Base-by-base conservation (phyloP, 1,139 yeast species). In the Kodamaea sp. region DNA sequence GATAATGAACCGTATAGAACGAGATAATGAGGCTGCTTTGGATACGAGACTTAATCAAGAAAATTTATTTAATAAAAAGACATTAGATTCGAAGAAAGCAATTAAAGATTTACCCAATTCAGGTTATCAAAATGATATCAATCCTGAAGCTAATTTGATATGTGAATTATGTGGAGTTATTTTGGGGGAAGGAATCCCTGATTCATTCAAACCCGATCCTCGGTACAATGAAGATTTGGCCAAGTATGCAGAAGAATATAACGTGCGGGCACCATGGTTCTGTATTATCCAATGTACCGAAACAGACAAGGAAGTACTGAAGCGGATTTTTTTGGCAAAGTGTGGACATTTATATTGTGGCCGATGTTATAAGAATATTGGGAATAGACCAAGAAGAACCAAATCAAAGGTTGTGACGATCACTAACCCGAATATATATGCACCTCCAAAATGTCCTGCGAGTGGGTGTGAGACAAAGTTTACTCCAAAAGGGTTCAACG, bases 281-380 rank as follows among this genome's bases (percentile, higher is more conserved):
- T 76, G 82, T 37, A 52, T 66, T 10, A 55, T 61, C 23, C 65
- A 67, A 27, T 63, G 81, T 9, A 72, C 83, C 0, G 71, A 67
- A 7, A 68, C 67, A 1, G 95, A 86, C 52, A 56, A 65, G 27
- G 82, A 76, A 38, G 63, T 86, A 27, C 81, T 92, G 1, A 79
- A 73, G 52, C 70, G 92, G 44, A 76, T 84, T 5, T 88, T 83
- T 55, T 73, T 76, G 24, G 75, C 90, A 0, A 66, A 64, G 44
- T 89, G 97, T 65, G 96, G 96, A 0, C 97, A 89, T 63, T 75
- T 82, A 1, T 89, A 78, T 56, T 89, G 97, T 60, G 96, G 96
- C 2, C 63, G 92, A 38, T 89, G 96, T 63, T 85, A 84, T 12
- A 77, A 75, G 49, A 73, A 73, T 46, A 78, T 82, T 12, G 74